Evolutionary conservation across 805 yeast genomes (phyloP), one percentile per base, ranked within the genome.

Genomic region (Yamadazyma takamatsuzukensis): DNA sequence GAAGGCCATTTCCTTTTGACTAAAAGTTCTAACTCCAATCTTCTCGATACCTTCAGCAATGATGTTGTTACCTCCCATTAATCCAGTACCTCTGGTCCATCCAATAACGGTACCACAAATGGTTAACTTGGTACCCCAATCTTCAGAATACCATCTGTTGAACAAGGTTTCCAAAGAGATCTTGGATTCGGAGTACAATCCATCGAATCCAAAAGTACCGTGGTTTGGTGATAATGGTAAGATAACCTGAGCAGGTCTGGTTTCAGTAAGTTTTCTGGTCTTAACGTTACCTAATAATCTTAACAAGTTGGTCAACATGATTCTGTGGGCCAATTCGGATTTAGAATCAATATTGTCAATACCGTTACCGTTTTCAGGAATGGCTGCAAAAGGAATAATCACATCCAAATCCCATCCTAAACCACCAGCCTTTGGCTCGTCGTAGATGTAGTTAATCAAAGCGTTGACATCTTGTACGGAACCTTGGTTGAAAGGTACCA

Each of bases 61-160:
- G 59, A 87, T 83, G 71, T 93, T 93, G 76, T 93, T 93, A 50
- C 82, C 97, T 54, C 88, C 75, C 99, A 93, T 93, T 57, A 93
- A 80, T 56, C 99, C 99, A 39, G 99, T 93, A 65, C 99, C 99
- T 76, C 99, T 86, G 44, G 99, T 93, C 99, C 99, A 93, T 60
- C 99, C 99, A 63, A 93, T 93, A 47, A 93, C 76, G 28, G 98
- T 97, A 73, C 99, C 99, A 65, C 97, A 89, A 40, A 93, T 72
- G 39, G 97, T 93, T 68, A 93, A 79, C 70, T 85, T 93, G 45
- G 83, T 70, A 28, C 83, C 80, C 99, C 99, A 93, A 39, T 88
- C 83, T 73, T 93, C 99, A 29, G 98, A 89, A 65, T 81, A 75
- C 98, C 98, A 93, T 76, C 97, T 85, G 82, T 90, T 90, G 78